phyloP scores from a whole-genome alignment of 106 monocot genomes.

The Hemerocallis citrina region DNA sequence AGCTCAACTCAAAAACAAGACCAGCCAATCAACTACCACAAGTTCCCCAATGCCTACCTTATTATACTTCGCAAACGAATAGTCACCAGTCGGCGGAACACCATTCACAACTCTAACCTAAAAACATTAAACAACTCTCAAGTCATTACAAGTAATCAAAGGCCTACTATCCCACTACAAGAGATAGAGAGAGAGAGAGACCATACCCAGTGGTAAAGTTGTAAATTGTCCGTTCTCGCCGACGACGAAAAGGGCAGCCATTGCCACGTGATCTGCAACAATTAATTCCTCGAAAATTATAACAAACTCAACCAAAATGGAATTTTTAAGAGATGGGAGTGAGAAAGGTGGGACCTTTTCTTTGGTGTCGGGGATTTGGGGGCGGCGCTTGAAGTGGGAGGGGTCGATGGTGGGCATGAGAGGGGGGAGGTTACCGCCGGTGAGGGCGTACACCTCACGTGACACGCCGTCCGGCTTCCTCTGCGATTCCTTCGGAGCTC shows the following conservation, averaged over 20 bases:
- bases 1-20: constrained; percentile 1
- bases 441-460: constrained; percentile 95
- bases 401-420: constrained; percentile 74
- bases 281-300: no score
- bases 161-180: no score
- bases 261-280: constrained; percentile 80
- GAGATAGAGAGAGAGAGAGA: no score
- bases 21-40: no score
- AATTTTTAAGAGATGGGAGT: neutral
- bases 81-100: constrained; percentile 84
- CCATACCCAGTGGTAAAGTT: constrained; percentile 96
- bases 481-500: constrained; percentile 76
- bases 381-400: constrained; percentile 71
- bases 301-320: no score
- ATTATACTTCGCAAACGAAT: constrained; percentile 94
- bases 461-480: constrained; percentile 92
- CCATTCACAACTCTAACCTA: constrained; percentile 96
- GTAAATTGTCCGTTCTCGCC: constrained; percentile 76
- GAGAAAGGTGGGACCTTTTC: constrained; percentile 52
- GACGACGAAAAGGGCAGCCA: constrained; percentile 89
- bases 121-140: no score
- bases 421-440: constrained; percentile 68
- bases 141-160: no score
- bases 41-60: no score
- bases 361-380: constrained; percentile 41